Conservation (phyloP, 176 grass and related monocot species). For the Alloteropsis semialata region DNA sequence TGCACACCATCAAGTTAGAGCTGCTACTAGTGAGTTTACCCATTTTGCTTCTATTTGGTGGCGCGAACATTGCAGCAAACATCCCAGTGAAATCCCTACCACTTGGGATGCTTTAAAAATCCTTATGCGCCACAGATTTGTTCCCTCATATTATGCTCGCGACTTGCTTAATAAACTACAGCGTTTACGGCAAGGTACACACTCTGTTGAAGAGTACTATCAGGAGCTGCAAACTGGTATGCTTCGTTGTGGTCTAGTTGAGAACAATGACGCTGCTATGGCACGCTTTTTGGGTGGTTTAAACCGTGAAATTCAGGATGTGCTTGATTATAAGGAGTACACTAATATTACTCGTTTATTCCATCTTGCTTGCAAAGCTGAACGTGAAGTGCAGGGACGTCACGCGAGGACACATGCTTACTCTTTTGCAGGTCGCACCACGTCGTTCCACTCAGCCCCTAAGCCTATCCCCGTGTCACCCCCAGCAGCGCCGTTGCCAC, state of each 20-base stretch:
- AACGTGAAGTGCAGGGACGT: background rate
- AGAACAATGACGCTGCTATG: too few relatives aligned
- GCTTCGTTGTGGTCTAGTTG: too few relatives aligned
- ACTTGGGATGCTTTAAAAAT: background rate
- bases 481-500: background rate
- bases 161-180: background rate
- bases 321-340: background rate
- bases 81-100: background rate
- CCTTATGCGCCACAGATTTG: background rate
- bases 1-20: too few relatives aligned
- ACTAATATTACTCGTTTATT: background rate
- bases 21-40: too few relatives aligned
- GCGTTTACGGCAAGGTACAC: background rate
- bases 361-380: background rate
- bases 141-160: background rate
- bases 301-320: background rate
- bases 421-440: background rate
- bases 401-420: background rate
- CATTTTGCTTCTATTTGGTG: too few relatives aligned
- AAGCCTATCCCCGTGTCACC: background rate
- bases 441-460: background rate
- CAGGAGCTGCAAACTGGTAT: too few relatives aligned
- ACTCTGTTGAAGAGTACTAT: too few relatives aligned
- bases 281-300: background rate
- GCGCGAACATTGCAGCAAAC: background rate